phyloP scores from a whole-genome alignment of 805 yeast species.

The Sporopachydermia quercuum region DNA sequence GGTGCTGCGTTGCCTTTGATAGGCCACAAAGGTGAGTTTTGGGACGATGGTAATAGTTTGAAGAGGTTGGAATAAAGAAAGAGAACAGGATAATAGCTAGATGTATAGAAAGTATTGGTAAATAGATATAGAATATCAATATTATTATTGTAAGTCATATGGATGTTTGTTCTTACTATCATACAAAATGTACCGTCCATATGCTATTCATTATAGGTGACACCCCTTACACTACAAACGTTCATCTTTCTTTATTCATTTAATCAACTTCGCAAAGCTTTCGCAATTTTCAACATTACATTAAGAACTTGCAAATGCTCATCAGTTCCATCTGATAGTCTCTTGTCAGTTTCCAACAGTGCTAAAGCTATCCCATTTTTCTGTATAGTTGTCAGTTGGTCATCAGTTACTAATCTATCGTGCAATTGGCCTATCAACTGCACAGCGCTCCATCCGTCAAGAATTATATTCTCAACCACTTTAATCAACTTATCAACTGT shows the following conservation, averaged over 20 bases:
- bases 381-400: conserved; percentile 29
- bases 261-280: too few relatives aligned
- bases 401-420: conserved; percentile 45
- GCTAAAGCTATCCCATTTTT: conserved; percentile 53
- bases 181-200: too few relatives aligned
- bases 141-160: too few relatives aligned
- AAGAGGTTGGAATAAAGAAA: not conserved
- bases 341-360: conserved; percentile 61
- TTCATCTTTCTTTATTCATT: too few relatives aligned
- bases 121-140: not conserved
- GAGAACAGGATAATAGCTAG: too few relatives aligned
- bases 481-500: conserved; percentile 19
- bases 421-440: conserved; percentile 62
- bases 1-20: not conserved
- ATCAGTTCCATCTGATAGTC: conserved; percentile 72
- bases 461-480: conserved; percentile 34
- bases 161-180: not conserved
- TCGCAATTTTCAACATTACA: conserved; percentile 38
- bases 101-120: not conserved
- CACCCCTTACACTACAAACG: too few relatives aligned
- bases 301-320: conserved; percentile 75
- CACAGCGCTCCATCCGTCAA: conserved; percentile 69
- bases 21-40: not conserved
- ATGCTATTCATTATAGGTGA: too few relatives aligned
- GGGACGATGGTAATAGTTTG: not conserved